A percentile compares a stretch with the other conserved stretches of the same genome.
Conservation (phyloP, 208 protist genomes). For the Leptomonas pyrrhocoris region DNA sequence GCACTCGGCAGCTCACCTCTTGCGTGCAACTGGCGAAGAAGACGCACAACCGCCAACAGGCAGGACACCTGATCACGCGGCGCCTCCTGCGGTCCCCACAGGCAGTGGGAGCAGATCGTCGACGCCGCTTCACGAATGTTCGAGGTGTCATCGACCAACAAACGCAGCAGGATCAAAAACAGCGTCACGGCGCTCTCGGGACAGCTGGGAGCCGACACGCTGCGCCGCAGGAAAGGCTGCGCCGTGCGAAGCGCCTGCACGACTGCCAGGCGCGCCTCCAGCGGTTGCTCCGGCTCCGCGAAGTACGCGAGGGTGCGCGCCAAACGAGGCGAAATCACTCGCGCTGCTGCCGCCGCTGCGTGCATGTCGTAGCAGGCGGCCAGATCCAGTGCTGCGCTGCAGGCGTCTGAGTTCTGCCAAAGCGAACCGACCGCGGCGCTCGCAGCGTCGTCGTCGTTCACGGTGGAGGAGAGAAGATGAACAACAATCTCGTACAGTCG, state of each 20-base stretch:
- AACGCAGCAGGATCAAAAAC: conserved; percentile 56
- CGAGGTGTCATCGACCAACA: conserved; percentile 79
- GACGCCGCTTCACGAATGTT: conserved; percentile 66
- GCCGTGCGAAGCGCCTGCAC: conserved; percentile 44
- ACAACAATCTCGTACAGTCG: conserved; percentile 14
- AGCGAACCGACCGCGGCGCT: not conserved
- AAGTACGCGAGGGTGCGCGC: conserved; percentile 49
- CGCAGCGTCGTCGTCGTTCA: not conserved
- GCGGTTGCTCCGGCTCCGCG: conserved; percentile 50
- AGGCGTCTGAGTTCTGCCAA: conserved; percentile 47
- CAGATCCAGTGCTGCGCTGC: conserved; percentile 50
- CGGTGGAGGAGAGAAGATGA: conserved; percentile 1
- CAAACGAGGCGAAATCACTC: conserved; percentile 20
- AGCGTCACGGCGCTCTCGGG: conserved; percentile 24
- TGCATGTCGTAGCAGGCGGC: conserved; percentile 26
- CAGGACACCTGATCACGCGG: conserved; percentile 64
- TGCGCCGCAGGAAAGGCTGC: conserved; percentile 24
- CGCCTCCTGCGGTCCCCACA: conserved; percentile 23
- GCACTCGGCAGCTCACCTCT: conserved; percentile 11
- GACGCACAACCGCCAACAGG: conserved; percentile 50
- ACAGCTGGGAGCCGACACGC: not conserved
- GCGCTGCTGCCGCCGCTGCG: conserved; percentile 1
- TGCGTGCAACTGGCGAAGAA: conserved; percentile 27
- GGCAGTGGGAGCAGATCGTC: conserved; percentile 17
- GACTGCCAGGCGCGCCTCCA: conserved; percentile 59